These are phyloP conservation scores for Mucor indicus DNA, from an alignment of 371 early-diverging fungal genomes.

Conservation along the genomic window DNA sequence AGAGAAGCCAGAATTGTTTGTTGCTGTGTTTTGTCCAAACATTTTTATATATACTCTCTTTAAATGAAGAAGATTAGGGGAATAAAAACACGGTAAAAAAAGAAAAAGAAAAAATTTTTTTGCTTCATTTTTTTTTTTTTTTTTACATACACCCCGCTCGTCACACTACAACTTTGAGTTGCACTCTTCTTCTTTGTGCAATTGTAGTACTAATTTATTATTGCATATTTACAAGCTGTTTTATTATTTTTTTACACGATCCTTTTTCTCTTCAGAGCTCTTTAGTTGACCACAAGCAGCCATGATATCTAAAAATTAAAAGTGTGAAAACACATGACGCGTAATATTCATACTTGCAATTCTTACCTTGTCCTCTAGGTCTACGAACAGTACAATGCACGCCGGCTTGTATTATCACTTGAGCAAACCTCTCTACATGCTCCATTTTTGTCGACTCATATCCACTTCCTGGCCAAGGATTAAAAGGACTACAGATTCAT, in stretches of 20 bases:
- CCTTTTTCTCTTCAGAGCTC: constrained; percentile 26
- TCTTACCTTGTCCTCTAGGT: constrained; percentile 57
- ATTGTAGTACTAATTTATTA: too few species aligned
- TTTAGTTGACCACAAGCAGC: constrained; percentile 77
- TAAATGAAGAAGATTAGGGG: background rate
- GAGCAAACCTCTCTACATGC: constrained; percentile 51
- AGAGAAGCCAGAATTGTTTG: background rate
- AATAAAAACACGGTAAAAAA: background rate
- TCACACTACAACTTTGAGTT: too few species aligned
- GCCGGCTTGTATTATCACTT: constrained; percentile 43
- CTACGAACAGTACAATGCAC: constrained; percentile 54
- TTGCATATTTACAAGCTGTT: too few species aligned
- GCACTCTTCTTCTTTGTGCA: too few species aligned
- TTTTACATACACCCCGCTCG: background rate
- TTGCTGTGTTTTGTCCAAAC: constrained; percentile 1
- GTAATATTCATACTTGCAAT: background rate
- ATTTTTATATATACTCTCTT: background rate
- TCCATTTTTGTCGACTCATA: constrained; percentile 52
- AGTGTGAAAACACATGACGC: background rate
- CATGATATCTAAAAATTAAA: constrained; percentile 56
- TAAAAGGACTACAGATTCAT: constrained; percentile 56
- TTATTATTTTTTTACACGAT: constrained; percentile 1
- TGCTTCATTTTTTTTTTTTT: constrained; percentile 1
- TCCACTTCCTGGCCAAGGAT: constrained; percentile 77
- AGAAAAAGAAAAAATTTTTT: constrained; percentile 1